A percentile compares a stretch with the other conserved stretches of the same genome.
Evolutionary conservation across 2,329 filamentous ascomycete genomes (phyloP).

Genomic region (Rhexocercosporidium sp.): DNA sequence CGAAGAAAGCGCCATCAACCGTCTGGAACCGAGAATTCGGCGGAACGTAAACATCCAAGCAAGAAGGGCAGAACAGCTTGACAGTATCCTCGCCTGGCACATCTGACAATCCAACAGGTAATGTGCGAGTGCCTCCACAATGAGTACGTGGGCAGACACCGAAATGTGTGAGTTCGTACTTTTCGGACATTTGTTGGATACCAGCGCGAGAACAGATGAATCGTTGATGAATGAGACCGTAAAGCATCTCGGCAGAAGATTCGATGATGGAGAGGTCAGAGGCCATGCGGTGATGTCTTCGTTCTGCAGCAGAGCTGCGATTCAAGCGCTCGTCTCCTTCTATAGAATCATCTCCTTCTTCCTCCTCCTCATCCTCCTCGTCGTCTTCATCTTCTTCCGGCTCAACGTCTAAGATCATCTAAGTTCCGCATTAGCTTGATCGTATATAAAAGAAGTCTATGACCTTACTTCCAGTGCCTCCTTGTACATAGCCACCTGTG

Average conservation of each 20-base stretch:
- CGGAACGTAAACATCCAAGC: constrained; percentile 95
- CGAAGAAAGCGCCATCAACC: constrained; percentile 97
- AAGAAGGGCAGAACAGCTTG: constrained; percentile 97
- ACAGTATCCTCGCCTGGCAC: constrained; percentile 96
- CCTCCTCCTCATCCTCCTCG: constrained; percentile 71
- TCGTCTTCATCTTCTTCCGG: constrained; percentile 93
- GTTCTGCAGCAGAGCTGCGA: constrained; percentile 58
- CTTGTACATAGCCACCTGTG: constrained; percentile 98
- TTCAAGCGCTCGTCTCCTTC: constrained; percentile 63
- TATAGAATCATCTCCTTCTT: constrained; percentile 71
- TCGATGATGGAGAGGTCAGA: constrained; percentile 96
- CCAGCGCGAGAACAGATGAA: constrained; percentile 97
- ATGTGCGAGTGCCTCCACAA: constrained; percentile 86
- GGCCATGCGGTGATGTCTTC: constrained; percentile 82
- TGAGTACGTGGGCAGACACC: constrained; percentile 93
- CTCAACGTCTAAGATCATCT: constrained; percentile 98
- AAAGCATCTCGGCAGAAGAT: constrained; percentile 96
- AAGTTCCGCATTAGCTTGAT: constrained; percentile 26
- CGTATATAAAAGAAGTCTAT: not conserved
- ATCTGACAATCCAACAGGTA: constrained; percentile 93
- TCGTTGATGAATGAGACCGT: constrained; percentile 96
- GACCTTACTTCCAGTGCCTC: constrained; percentile 81
- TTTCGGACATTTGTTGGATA: constrained; percentile 99
- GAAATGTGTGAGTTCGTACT: constrained; percentile 97
- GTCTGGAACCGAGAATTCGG: constrained; percentile 97